phyloP scores from a whole-genome alignment of 441 rosid genomes.

The Populus tomentosa region DNA sequence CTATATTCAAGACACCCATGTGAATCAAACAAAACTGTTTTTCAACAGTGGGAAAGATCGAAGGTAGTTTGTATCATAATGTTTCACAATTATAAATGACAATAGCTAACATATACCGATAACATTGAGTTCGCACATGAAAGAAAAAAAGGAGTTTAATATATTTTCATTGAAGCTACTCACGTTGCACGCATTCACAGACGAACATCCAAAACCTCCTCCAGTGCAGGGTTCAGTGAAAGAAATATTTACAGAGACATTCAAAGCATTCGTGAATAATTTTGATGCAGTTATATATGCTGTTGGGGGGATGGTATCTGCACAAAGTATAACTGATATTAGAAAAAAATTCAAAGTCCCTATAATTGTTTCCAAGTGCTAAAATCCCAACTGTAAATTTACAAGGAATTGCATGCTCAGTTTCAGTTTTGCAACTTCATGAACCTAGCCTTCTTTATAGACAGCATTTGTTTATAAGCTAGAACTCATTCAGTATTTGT shows the following conservation, averaged over 20 bases:
- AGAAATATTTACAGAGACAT: slow-evolving; percentile 67
- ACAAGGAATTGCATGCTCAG: not conserved
- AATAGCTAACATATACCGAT: not conserved
- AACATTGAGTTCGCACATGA: not conserved
- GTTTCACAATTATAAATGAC: not conserved
- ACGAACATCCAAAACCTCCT: slow-evolving; percentile 81
- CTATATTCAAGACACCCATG: not conserved
- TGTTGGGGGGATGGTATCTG: slow-evolving; percentile 86
- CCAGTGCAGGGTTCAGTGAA: slow-evolving; percentile 74
- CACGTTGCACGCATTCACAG: slow-evolving; percentile 82
- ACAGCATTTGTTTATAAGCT: not conserved
- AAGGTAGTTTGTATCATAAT: not conserved
- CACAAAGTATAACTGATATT: slow-evolving; percentile 18
- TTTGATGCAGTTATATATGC: slow-evolving; percentile 59
- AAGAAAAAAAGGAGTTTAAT: slow-evolving; percentile 2
- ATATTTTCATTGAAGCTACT: slow-evolving; percentile 44
- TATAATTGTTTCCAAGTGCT: not conserved
- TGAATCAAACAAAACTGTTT: not conserved
- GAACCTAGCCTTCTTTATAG: not conserved
- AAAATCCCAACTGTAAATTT: slow-evolving; percentile 2
- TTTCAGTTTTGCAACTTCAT: not conserved
- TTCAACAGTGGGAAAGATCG: not conserved
- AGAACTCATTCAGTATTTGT: not conserved
- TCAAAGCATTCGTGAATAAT: slow-evolving; percentile 71
- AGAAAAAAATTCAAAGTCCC: slow-evolving; percentile 6